Base-by-base conservation (phyloP, 805 yeast genomes). In the Zygoascus ofunaensis region DNA sequence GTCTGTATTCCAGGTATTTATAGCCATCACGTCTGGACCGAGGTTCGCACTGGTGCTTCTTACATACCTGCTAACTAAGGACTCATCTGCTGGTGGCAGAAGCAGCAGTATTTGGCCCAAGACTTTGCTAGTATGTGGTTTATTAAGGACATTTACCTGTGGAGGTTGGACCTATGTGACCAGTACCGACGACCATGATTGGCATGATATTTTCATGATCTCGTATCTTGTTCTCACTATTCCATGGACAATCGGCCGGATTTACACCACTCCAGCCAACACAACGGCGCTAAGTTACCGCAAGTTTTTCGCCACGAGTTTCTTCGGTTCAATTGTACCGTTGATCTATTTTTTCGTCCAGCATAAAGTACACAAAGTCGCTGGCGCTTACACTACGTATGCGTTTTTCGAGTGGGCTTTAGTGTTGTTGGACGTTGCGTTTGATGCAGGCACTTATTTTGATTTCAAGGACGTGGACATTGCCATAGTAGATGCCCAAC, bases 151-250 rank as follows among this genome's bases (percentile, higher is more conserved):
- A 0, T 74, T 92, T 45, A 82, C 95, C 1, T 92, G 97, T 59
- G 98, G 98, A 58, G 97, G 97, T 10, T 92, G 97, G 97, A 95
- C 94, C 5, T 92, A 92, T 60, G 83, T 92, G 50, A 92, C 98
- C 1, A 84, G 95, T 4, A 87, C 97, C 1, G 98, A 92, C 62
- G 96, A 92, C 61, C 97, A 90, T 55, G 95, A 90, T 63, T 79
- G 82, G 68, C 98, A 92, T 61, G 97, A 92, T 59, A 77, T 92
- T 36, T 90, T 90, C 61, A 92, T 92, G 98, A 87, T 92, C 49
- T 61, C 82, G 22, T 92, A 92, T 64, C 82, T 92, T 47, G 74
- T 87, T 1, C 70, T 90, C 49, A 89, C 97, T 1, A 69, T 90
- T 33, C 98, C 98, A 1, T 92, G 97, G 96, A 82, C 86, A 41